These are phyloP conservation scores for Alternaria incomplexa DNA, from an alignment of 2,329 filamentous ascomycete species.

Conservation along the genomic window DNA sequence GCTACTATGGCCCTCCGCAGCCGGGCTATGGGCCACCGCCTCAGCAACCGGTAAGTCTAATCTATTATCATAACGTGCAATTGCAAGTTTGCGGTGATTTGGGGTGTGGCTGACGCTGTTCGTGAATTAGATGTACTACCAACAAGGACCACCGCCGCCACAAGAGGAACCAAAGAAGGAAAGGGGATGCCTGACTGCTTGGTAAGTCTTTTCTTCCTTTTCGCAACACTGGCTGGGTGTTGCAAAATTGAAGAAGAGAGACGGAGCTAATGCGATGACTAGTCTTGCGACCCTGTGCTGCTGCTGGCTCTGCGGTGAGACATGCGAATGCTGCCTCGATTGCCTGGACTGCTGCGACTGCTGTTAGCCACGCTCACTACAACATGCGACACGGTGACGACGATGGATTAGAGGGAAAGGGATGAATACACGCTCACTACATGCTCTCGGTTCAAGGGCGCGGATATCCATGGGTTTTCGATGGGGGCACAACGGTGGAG, in stretches of 20 bases:
- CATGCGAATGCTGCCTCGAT: conserved; percentile 45
- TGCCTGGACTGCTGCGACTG: conserved; percentile 37
- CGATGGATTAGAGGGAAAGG: background rate
- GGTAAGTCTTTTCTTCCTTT: conserved; percentile 24
- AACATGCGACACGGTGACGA: background rate
- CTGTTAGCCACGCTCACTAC: conserved; percentile 16
- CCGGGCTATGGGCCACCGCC: conserved; percentile 34
- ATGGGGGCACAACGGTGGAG: background rate
- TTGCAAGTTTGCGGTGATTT: background rate
- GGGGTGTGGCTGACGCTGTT: background rate
- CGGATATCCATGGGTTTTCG: background rate
- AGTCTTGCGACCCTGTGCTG: conserved; percentile 46
- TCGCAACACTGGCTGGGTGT: background rate
- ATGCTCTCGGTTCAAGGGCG: background rate
- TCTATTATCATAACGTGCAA: background rate
- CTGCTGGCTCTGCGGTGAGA: conserved; percentile 45
- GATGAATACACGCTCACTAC: background rate
- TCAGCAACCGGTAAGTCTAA: conserved; percentile 33
- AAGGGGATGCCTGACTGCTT: conserved; percentile 40
- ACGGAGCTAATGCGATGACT: background rate
- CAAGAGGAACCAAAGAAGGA: conserved; percentile 39
- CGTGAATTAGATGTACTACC: conserved; percentile 40
- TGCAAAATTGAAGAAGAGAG: background rate
- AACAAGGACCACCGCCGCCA: conserved; percentile 33
- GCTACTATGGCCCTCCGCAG: conserved; percentile 34